Base-by-base conservation (phyloP, 164 flowering plant genomes). In the Buxus sempervirens region DNA sequence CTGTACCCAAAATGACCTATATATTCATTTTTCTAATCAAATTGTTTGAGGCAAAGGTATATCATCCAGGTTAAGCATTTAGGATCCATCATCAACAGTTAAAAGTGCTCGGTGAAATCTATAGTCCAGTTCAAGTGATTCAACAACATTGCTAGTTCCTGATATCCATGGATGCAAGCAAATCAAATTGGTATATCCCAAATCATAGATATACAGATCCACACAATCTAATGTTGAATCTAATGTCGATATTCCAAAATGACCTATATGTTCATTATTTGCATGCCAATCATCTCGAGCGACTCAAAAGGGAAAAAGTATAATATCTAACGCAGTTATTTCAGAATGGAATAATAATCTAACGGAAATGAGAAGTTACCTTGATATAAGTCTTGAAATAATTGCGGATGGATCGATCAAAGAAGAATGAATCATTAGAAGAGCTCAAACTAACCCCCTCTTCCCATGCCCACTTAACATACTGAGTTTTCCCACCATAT, bases 401-500 rank as follows among this genome's bases (percentile, higher is more conserved):
- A 38, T 19, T 67, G 24, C 89, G 90, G 60, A 88, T 89, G 20
- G 91, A 81, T 69, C 96, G 98, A 79, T 95, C 98, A 75, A 70
- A 92, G 82, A 88, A 95, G 86, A 95, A 95, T 20, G 97, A 92
- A 85, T 95, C 99, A 75, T 95, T 92, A 7, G 99, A 95, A 54
- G 97, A 80, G 78, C 96, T 92, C 64, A 89, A 75, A 62, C 90
- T 94, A 42, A 89, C 67, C 41, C 99, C 99, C 63, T 90, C 96
- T 75, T 92, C 82, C 96, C 89, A 84, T 55, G 98, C 99, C 99
- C 99, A 95, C 70, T 89, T 86, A 53, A 95, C 99, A 75, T 95
- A 95, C 73, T 88, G 99, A 58, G 86, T 85, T 80, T 95, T 95
- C 68, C 99, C 99, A 68, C 99, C 99, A 80, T 83, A 92, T 54